These are phyloP conservation scores for Holtermannia corniformis DNA, from an alignment of 768 basidiomycete species.

Conservation along the genomic window DNA sequence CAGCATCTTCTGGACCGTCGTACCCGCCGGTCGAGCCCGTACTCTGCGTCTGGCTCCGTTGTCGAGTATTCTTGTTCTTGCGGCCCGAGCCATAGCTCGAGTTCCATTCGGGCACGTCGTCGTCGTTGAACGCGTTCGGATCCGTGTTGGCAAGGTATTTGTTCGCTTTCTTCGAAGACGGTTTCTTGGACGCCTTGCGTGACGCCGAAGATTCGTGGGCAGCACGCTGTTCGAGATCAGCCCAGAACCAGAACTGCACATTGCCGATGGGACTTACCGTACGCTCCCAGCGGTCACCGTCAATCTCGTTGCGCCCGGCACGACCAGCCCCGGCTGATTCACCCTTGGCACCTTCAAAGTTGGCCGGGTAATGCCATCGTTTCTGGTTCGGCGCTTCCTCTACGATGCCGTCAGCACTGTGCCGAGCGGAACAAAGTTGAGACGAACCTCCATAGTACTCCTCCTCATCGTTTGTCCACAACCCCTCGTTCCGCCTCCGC, in stretches of 20 bases:
- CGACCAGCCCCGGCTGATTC: constrained; percentile 11
- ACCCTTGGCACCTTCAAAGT: constrained; percentile 40
- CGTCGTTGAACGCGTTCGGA: constrained; percentile 16
- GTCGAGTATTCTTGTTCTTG: constrained; percentile 13
- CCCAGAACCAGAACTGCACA: neutral
- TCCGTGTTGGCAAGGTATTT: constrained; percentile 7
- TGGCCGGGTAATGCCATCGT: constrained; percentile 42
- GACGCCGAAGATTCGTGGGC: neutral
- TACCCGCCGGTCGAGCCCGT: neutral
- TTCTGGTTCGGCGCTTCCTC: constrained; percentile 39
- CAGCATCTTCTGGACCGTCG: neutral
- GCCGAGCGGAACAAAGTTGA: neutral
- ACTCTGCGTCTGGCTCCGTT: constrained; percentile 3
- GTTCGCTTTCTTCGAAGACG: constrained; percentile 4
- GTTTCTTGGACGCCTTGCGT: constrained; percentile 6
- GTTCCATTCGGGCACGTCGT: constrained; percentile 42
- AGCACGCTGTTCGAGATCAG: constrained; percentile 6
- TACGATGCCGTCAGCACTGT: constrained; percentile 2
- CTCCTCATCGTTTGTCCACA: constrained; percentile 37
- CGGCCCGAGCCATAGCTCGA: constrained; percentile 34
- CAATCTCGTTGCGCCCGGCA: constrained; percentile 11
- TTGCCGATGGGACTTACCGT: no score
- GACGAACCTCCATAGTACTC: constrained; percentile 40
- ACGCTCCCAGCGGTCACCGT: constrained; percentile 29
- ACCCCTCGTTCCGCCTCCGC: constrained; percentile 27